phyloP scores from a whole-genome alignment of 2,329 filamentous ascomycete species.

The Penicillium sp. region DNA sequence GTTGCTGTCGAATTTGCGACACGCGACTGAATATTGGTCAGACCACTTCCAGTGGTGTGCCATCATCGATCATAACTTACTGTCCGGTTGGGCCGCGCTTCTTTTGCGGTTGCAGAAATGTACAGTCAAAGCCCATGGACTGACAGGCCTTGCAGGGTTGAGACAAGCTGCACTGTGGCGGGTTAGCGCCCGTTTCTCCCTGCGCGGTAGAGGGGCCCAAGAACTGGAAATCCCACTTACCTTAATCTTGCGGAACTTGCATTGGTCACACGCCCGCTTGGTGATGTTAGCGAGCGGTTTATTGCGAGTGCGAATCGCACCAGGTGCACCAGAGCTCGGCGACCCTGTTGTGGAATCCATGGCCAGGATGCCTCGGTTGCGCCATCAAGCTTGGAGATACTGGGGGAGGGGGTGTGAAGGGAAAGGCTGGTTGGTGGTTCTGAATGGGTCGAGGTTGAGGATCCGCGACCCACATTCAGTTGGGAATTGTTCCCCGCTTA shows the following conservation, averaged over 20 bases:
- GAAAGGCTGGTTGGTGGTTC: not conserved
- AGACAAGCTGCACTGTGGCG: slow-evolving; percentile 39
- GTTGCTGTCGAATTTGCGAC: slow-evolving; percentile 39
- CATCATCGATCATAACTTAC: slow-evolving; percentile 26
- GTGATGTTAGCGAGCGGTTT: slow-evolving; percentile 25
- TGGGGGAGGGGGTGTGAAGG: not conserved
- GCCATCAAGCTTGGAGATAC: slow-evolving; percentile 14
- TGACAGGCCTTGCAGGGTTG: slow-evolving; percentile 41
- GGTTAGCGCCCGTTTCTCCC: slow-evolving; percentile 10
- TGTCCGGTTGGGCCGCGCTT: slow-evolving; percentile 41
- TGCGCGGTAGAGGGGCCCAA: not conserved
- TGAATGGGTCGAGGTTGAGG: slow-evolving; percentile 9
- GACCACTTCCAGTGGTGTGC: not conserved
- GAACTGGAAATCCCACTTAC: slow-evolving; percentile 13
- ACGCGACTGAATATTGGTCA: slow-evolving; percentile 31
- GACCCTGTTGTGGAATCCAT: slow-evolving; percentile 29
- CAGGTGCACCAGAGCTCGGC: slow-evolving; percentile 12
- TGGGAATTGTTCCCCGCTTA: slow-evolving; percentile 4
- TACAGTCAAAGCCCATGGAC: slow-evolving; percentile 42
- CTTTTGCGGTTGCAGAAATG: slow-evolving; percentile 44
- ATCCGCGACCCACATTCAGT: slow-evolving; percentile 14
- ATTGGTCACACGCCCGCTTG: slow-evolving; percentile 45
- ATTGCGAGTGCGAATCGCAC: slow-evolving; percentile 27
- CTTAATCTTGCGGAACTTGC: slow-evolving; percentile 43
- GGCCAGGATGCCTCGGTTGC: slow-evolving; percentile 8